Base-by-base conservation (phyloP, 495 filamentous ascomycete species). In the Xylaria grammica region DNA sequence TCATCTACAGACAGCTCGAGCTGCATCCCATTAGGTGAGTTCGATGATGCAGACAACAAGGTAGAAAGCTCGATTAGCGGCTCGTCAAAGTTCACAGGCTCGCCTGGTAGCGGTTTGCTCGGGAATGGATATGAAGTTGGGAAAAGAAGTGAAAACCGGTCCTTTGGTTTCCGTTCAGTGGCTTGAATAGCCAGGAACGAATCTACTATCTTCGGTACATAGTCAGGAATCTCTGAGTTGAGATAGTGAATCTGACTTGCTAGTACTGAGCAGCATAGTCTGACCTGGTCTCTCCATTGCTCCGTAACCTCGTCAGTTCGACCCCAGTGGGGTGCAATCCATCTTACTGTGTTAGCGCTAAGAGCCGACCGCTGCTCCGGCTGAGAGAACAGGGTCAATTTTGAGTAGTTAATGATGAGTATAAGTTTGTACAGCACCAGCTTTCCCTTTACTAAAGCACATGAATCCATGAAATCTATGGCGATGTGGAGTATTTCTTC, bases 291-390 rank as follows among this genome's bases (percentile, higher is more conserved):
- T 64, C 88, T 90, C 84, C 92, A 99, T 72, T 96, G 93, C 11
- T 91, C 87, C 4, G 88, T 93, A 1, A 95, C 87, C 34, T 86
- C 80, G 1, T 84, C 81, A 7, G 83, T 86, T 55, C 85, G 85
- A 34, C 95, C 95, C 95, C 95, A 99, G 76, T 98, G 92, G 8
- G 94, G 94, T 2, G 88, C 90, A 68, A 99, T 85, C 95, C 95
- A 99, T 66, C 89, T 80, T 38, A 94, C 86, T 20, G 92, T 97
- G 69, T 93, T 95, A 42, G 88, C 85, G 62, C 90, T 89, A 56
- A 97, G 77, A 24, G 84, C 87, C 30, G 85, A 83, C 60, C 90
- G 84, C 66, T 94, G 88, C 62, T 93, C 89, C 0, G 88, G 86
- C 9, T 89, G 81, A 40, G 89, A 83, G 77, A 98, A 97, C 20